Evolutionary conservation across 2,329 filamentous ascomycete genomes (phyloP).

Genomic region (Hirsutella thompsonii): DNA sequence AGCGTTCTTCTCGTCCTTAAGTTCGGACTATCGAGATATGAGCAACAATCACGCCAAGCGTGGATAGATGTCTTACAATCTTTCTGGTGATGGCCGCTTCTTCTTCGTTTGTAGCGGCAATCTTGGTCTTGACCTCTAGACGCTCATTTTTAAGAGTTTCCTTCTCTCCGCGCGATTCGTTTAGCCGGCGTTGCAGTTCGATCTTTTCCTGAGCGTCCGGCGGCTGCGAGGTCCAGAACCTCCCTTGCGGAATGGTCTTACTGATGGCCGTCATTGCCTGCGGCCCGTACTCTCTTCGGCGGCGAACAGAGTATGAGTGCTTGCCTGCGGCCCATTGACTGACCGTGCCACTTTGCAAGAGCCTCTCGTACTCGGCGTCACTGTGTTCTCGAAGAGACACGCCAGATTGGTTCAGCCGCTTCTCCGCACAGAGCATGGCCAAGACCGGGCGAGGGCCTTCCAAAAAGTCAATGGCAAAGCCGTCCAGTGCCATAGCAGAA

Average conservation of each 20-base stretch:
- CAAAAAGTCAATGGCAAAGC: conserved; percentile 67
- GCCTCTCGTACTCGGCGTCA: conserved; percentile 53
- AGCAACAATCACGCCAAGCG: conserved; percentile 4
- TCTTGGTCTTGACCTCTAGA: conserved; percentile 22
- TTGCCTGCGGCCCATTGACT: conserved; percentile 57
- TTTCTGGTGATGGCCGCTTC: conserved; percentile 25
- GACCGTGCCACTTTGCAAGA: conserved; percentile 46
- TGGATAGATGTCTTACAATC: conserved; percentile 17
- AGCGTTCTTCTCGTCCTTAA: conserved; percentile 50
- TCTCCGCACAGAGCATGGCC: conserved; percentile 73
- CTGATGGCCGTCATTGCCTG: conserved; percentile 58
- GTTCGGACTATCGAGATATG: conserved; percentile 22
- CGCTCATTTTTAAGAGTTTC: conserved; percentile 19
- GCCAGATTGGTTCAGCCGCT: conserved; percentile 54
- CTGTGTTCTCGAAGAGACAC: conserved; percentile 50
- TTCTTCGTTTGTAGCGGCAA: conserved; percentile 27
- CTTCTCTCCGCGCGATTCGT: conserved; percentile 24
- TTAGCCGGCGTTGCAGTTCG: conserved; percentile 42
- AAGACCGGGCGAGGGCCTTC: conserved; percentile 73
- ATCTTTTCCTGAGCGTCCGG: conserved; percentile 54
- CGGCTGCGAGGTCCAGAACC: conserved; percentile 65
- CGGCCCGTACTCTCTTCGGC: conserved; percentile 70
- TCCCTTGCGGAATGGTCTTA: conserved; percentile 45
- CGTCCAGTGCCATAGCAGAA: conserved; percentile 53
- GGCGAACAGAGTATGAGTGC: conserved; percentile 49